Evolutionary conservation across 2,329 filamentous ascomycete genomes (phyloP).

Genomic region (Dactylellina leptospora): DNA sequence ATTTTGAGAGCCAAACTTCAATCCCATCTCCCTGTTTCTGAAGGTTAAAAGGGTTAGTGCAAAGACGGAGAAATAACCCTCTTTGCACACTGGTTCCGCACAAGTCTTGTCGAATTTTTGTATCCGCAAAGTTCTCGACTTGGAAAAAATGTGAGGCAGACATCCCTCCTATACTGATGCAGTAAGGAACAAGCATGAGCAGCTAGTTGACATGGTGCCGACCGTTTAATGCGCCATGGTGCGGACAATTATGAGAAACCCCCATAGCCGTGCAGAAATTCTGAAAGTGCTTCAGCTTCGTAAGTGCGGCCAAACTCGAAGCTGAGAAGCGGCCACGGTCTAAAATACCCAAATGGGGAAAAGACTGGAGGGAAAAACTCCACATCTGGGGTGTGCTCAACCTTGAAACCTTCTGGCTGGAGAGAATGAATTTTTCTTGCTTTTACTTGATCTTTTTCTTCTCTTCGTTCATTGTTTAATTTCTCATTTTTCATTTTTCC

Average conservation of each 20-base stretch:
- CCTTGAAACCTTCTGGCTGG: background rate
- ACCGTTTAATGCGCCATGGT: conserved; percentile 26
- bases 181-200: conserved; percentile 13
- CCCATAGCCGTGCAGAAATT: conserved; percentile 24
- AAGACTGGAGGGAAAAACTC: conserved; percentile 15
- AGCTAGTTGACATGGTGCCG: background rate
- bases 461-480: too few species aligned
- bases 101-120: background rate
- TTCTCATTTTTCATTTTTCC: too few species aligned
- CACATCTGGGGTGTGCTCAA: background rate
- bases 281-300: conserved; percentile 7
- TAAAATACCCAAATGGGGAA: conserved; percentile 43
- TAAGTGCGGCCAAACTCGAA: conserved; percentile 23
- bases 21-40: background rate
- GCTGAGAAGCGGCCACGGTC: conserved; percentile 36
- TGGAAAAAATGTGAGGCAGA: conserved; percentile 11
- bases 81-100: conserved; percentile 15
- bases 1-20: background rate
- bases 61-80: conserved; percentile 14
- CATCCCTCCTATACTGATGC: background rate
- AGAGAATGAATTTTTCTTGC: background rate
- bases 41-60: conserved; percentile 4
- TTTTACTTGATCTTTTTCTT: conserved; percentile 2
- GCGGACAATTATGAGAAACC: conserved; percentile 28
- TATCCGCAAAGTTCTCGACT: conserved; percentile 1